phyloP scores from a whole-genome alignment of 2,329 filamentous ascomycete species.

The Calonectria pauciramosa region DNA sequence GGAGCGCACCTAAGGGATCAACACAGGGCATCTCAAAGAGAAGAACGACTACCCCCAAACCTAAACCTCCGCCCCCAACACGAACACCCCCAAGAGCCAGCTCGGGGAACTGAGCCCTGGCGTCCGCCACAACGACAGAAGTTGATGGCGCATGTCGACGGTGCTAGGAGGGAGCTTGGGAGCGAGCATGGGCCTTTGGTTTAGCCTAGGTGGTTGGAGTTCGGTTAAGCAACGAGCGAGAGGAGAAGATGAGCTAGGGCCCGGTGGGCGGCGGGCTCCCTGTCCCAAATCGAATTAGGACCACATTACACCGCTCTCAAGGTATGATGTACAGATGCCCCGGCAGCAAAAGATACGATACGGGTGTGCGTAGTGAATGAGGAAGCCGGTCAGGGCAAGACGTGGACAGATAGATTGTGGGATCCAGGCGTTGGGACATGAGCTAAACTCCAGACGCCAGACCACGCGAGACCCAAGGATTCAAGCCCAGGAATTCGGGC shows the following conservation, averaged over 20 bases:
- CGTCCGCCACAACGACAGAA: conserved; percentile 28
- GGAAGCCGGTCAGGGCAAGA: not conserved
- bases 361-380: conserved; percentile 14
- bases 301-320: conserved; percentile 32
- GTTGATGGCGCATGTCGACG: conserved; percentile 11
- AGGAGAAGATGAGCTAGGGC: conserved; percentile 24
- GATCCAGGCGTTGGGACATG: conserved; percentile 8
- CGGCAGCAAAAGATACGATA: not conserved
- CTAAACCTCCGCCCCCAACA: conserved; percentile 37
- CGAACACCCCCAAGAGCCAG: conserved; percentile 41
- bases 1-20: conserved; percentile 36
- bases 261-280: conserved; percentile 33
- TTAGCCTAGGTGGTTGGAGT: conserved; percentile 14
- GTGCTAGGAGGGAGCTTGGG: conserved; percentile 7
- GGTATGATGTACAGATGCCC: conserved; percentile 33
- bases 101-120: conserved; percentile 41
- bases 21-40: conserved; percentile 24
- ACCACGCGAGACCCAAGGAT: conserved; percentile 42
- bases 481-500: conserved; percentile 45
- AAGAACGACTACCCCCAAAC: conserved; percentile 33
- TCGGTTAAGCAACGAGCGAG: conserved; percentile 34
- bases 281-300: conserved; percentile 39
- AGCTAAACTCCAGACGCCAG: conserved; percentile 23
- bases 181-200: conserved; percentile 17
- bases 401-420: not conserved